Evolutionary conservation across 1,139 yeast genomes (phyloP).

Genomic region (Saccharomyces hybrid): DNA sequence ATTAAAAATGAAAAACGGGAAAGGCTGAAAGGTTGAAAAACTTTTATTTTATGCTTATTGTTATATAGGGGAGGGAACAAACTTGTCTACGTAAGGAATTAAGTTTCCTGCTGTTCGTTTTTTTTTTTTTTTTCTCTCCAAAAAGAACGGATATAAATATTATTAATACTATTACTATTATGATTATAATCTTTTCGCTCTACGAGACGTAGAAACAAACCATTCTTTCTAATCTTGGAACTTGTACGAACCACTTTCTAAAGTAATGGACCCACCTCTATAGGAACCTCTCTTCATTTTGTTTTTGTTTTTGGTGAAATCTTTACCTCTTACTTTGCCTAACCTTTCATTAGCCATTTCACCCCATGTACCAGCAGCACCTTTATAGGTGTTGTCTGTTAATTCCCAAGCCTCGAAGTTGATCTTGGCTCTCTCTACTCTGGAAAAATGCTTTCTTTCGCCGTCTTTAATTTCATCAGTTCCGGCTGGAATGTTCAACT

Average conservation of each 20-base stretch:
- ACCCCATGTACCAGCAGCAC: conserved; percentile 99
- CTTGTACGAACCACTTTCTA: conserved; percentile 87
- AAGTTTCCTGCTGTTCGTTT: neutral
- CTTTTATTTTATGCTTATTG: neutral
- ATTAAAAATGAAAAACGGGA: neutral
- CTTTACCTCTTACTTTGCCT: conserved; percentile 84
- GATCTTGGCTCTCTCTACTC: conserved; percentile 74
- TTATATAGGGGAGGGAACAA: neutral
- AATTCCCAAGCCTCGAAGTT: conserved; percentile 58
- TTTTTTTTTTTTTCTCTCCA: neutral
- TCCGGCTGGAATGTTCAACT: conserved; percentile 40
- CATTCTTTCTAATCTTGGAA: conserved; percentile 52
- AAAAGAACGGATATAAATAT: too few species aligned
- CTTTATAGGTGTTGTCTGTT: conserved; percentile 88
- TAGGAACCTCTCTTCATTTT: conserved; percentile 97
- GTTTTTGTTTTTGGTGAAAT: conserved; percentile 92
- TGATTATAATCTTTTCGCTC: neutral
- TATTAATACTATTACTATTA: neutral
- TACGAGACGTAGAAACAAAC: neutral
- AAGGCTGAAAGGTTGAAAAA: neutral
- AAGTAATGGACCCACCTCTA: conserved; percentile 88
- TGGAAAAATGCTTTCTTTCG: conserved; percentile 84
- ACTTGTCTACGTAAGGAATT: neutral
- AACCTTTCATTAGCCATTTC: conserved; percentile 84
- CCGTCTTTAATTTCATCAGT: conserved; percentile 47